Conservation (phyloP, 768 basidiomycete genomes). For the Pholiota conissans region DNA sequence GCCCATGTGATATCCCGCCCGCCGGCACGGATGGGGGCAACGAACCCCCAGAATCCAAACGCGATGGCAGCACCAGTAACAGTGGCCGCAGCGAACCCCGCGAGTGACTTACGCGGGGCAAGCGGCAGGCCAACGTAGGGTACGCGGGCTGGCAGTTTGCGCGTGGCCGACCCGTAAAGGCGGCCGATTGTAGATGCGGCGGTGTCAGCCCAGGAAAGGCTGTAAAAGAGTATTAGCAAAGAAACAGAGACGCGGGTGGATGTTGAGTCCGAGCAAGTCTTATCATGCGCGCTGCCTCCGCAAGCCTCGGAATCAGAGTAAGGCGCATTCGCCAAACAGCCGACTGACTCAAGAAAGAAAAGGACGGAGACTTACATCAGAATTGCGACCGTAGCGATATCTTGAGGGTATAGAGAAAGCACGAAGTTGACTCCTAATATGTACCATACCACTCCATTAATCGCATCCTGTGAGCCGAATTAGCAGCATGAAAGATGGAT, state of each 20-base stretch:
- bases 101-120: constrained; percentile 80
- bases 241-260: not conserved
- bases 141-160: constrained; percentile 40
- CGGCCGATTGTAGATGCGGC: constrained; percentile 91
- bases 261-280: not conserved
- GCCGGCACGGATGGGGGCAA: constrained; percentile 47
- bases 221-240: constrained; percentile 26
- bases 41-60: constrained; percentile 67
- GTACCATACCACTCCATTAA: constrained; percentile 92
- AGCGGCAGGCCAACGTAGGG: constrained; percentile 61
- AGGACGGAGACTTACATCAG: constrained; percentile 62
- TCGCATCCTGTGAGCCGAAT: constrained; percentile 44
- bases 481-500: not conserved
- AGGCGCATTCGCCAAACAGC: no score
- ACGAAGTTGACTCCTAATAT: constrained; percentile 83
- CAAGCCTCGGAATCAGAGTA: not conserved
- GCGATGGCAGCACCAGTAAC: constrained; percentile 71
- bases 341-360: not conserved
- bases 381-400: constrained; percentile 87
- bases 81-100: constrained; percentile 79
- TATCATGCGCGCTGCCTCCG: not conserved
- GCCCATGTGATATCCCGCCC: constrained; percentile 49
- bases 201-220: constrained; percentile 95
- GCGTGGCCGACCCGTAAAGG: constrained; percentile 73
- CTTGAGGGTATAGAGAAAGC: constrained; percentile 74